Evolutionary conservation across 768 basidiomycete species (phyloP), one percentile per base, ranked within the genome.

Genomic region (Phallus indusiatus): DNA sequence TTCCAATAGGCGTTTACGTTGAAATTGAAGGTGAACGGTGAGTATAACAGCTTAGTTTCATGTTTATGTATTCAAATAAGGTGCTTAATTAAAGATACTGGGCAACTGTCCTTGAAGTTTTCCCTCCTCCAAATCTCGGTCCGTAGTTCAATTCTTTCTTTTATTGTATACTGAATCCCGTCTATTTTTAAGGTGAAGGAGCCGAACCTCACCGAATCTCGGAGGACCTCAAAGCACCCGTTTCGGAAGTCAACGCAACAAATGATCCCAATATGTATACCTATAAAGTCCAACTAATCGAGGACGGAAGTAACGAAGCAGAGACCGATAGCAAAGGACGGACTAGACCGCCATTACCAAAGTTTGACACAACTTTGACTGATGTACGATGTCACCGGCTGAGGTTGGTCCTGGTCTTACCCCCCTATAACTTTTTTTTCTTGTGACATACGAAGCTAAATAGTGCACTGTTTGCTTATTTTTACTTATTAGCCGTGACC

Each of bases 1-100:
- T 55, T 56, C 63, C n/a, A 67, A 94, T 91, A 81, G 74, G 83
- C 95, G 56, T 82, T 91, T 59, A 59, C 60, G 85, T 97, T 59
- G 93, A 97, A 67, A 76, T 96, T 9, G 76, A 84, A 61, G 90
- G 90, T 22, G 86, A 89, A 73, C 94, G 93, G 90, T 92, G 65
- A 64, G 81, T 69, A n/a, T n/a, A 36, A 50, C 18, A n/a, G 48
- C 24, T 24, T 22, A 18, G 5, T 42, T 35, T 28, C 34, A 3
- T 53, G 35, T 24, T 35, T 54, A 37, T 37, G 17, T 21, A 14
- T 18, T 16, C 28, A 37, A 28, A 28, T 7, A 2, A 6, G 22
- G 8, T 34, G 12, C 37, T 6, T n/a, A 18, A 21, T 55, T 50
- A 20, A 64, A 94, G 90, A 68, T 95, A 90, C 70, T 84, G 86